A percentile compares a stretch with the other conserved stretches of the same genome.
Evolutionary conservation across 139 green algal genomes (phyloP).

Genomic region (Volvox reticuliferus): DNA sequence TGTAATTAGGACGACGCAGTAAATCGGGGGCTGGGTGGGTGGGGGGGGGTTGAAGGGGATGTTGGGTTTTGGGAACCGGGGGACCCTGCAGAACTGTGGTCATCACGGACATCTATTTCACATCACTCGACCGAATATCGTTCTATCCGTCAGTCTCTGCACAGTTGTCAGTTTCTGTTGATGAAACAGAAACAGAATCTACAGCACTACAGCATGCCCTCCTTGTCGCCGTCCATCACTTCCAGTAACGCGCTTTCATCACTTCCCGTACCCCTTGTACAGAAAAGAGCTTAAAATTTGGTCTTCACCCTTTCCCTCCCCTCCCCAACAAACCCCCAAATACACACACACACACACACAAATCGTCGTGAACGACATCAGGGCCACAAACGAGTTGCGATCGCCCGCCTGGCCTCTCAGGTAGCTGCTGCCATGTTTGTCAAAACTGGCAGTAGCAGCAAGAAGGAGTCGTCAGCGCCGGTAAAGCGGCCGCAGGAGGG

Average conservation of each 20-base stretch:
- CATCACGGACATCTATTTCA: too few species aligned
- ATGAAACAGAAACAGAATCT: too few species aligned
- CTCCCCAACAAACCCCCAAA: background rate
- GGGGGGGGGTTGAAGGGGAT: too few species aligned
- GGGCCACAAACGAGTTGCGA: conserved; percentile 8
- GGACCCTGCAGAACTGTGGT: too few species aligned
- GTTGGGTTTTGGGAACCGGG: too few species aligned
- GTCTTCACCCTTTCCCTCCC: background rate
- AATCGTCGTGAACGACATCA: background rate
- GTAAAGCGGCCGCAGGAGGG: background rate
- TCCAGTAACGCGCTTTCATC: background rate
- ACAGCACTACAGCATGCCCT: too few species aligned
- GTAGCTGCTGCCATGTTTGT: background rate
- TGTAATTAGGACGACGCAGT: too few species aligned
- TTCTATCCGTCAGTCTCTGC: too few species aligned
- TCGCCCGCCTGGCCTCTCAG: conserved; percentile 12
- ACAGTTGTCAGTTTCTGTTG: too few species aligned
- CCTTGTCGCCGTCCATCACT: too few species aligned
- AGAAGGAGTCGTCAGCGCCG: background rate
- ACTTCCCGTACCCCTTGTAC: background rate
- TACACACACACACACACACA: background rate
- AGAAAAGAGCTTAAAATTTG: background rate
- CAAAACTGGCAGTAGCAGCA: background rate
- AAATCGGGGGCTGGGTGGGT: too few species aligned
- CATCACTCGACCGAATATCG: too few species aligned